Base-by-base conservation (phyloP, 2,329 filamentous ascomycete species). In the Cercospora berteroae region DNA sequence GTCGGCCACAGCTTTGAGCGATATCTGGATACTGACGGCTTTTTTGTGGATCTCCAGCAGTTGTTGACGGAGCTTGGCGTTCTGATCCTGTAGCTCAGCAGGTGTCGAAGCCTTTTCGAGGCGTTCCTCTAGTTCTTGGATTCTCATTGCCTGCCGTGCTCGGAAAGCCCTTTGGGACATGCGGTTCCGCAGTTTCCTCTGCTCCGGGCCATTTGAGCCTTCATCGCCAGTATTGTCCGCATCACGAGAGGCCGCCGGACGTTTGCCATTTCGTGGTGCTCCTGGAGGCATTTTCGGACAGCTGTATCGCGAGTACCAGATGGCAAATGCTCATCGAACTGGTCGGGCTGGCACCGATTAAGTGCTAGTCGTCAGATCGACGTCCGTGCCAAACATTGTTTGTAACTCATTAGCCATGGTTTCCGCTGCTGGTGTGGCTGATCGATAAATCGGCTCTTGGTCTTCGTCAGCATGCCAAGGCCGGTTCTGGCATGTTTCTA, bases 121-220 rank as follows among this genome's bases (percentile, higher is more conserved):
- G 8, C 36, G 58, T 4, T 60, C 33, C 25, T 60, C 58, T 9
- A 60, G 36, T 25, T 60, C 56, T 39, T 59, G 56, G 10, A 59
- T 60, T 36, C 58, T 39, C 33, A 60, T 42, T 10, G 58, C 58
- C 33, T 60, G 58, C 1, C 58, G 58, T 25, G 58, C 58, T 60
- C 33, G 31, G 23, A 60, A 44, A 3, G 58, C 58, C 33, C 58
- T 60, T 10, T 60, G 58, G 18, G 58, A 60, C 31, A 60, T 42
- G n/a, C 58, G 31, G 25, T 60, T 60, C 18, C 58, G 58, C 58
- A 44, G 8, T 36, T 36, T 59, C n/a, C 56, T 18, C 29, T 36
- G 56, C 56, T 59, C 56, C 5, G 13, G 16, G 8, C 58, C 58
- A 60, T 39, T 60, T 6, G 12, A 16, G 16, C 6, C 31, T 27